phyloP scores from a whole-genome alignment of 2,329 filamentous ascomycete species.

The Colletotrichum destructivum region DNA sequence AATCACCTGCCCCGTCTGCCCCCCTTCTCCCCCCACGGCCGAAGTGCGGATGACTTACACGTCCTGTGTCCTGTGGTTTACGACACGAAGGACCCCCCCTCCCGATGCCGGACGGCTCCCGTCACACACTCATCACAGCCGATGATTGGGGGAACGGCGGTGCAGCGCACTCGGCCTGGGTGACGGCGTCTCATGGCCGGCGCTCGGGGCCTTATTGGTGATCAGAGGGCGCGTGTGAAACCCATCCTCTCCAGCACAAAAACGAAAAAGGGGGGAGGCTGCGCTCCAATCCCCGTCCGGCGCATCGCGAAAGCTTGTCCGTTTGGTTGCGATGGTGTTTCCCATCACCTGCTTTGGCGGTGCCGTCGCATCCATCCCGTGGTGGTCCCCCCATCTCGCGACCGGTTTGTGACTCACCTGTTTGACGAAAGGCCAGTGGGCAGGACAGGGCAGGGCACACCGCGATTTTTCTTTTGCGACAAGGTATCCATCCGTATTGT shows the following conservation, averaged over 20 bases:
- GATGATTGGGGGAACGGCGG: neutral
- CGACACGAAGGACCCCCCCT: neutral
- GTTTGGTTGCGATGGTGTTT: neutral
- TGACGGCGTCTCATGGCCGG: conserved; percentile 26
- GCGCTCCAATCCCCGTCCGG: conserved; percentile 40
- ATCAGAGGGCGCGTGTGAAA: conserved; percentile 24
- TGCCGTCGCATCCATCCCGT: neutral
- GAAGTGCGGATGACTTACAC: conserved; percentile 10
- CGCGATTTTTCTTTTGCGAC: conserved; percentile 7
- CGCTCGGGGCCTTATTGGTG: conserved; percentile 32
- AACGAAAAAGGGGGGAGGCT: neutral
- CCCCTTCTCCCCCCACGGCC: conserved; percentile 3
- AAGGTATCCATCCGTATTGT: neutral
- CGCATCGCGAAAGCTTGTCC: conserved; percentile 22
- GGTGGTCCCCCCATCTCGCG: neutral
- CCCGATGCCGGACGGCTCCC: conserved; percentile 7
- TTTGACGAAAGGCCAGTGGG: neutral
- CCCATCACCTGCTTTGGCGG: neutral
- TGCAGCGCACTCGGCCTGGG: conserved; percentile 18
- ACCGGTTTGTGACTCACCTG: conserved; percentile 10
- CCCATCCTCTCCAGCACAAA: neutral
- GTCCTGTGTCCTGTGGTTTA: neutral
- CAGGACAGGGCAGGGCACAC: conserved; percentile 2
- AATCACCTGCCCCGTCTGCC: neutral
- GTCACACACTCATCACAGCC: conserved; percentile 23